phyloP scores from a whole-genome alignment of 345 rosid species.

The Hevea brasiliensis region DNA sequence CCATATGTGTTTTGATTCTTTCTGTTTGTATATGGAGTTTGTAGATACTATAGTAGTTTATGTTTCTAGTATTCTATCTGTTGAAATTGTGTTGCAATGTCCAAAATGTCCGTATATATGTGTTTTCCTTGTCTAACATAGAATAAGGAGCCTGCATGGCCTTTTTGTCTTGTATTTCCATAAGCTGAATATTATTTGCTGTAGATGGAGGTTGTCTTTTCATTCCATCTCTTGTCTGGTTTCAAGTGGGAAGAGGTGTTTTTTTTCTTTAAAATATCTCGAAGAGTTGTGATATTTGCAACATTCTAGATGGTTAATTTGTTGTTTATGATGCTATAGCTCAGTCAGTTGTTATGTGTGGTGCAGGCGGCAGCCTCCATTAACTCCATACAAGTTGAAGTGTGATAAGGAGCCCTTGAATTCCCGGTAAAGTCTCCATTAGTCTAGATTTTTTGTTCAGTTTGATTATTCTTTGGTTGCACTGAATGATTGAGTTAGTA shows the following conservation, averaged over 20 bases:
- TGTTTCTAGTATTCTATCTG: background rate
- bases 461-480: background rate
- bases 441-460: background rate
- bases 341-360: conserved; percentile 7
- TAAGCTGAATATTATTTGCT: background rate
- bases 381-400: conserved; percentile 71
- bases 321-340: conserved; percentile 5
- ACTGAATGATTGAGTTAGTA: background rate
- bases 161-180: background rate
- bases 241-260: background rate
- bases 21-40: background rate
- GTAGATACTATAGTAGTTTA: background rate
- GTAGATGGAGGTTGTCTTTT: background rate
- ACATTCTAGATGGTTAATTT: background rate
- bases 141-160: background rate
- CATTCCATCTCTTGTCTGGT: background rate
- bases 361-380: conserved; percentile 70
- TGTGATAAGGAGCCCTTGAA: conserved; percentile 85
- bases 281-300: background rate
- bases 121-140: background rate
- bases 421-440: conserved; percentile 60
- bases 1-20: background rate
- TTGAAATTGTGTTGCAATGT: background rate
- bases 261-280: background rate
- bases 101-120: background rate